Evolutionary conservation across 139 green algal genomes (phyloP).

Genomic region (Chlorella sp.): DNA sequence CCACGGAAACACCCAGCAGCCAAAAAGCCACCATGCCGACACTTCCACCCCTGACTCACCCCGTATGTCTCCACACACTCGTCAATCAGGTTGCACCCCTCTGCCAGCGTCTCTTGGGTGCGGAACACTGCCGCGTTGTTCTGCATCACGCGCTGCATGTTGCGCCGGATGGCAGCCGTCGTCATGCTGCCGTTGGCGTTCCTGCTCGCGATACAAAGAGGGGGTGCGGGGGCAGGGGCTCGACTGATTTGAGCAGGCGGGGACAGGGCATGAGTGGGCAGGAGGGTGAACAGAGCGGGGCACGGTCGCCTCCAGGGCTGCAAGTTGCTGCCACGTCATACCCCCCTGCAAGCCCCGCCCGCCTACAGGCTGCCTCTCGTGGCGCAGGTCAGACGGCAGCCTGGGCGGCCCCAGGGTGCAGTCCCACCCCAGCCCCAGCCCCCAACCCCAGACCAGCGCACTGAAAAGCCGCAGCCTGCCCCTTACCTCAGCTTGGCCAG

Average conservation of each 20-base stretch:
- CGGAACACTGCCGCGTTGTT: conserved; percentile 97
- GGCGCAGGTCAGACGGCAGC: too few species aligned
- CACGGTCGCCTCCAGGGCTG: background rate
- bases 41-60: background rate
- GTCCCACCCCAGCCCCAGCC: background rate
- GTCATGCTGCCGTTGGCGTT: conserved; percentile 80
- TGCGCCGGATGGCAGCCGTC: conserved; percentile 82
- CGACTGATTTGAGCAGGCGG: background rate
- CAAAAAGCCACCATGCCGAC: too few species aligned
- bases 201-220: background rate
- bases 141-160: conserved; percentile 93
- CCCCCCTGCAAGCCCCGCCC: background rate
- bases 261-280: too few species aligned
- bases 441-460: background rate
- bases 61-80: conserved; percentile 76
- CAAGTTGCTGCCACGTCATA: background rate
- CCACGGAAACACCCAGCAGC: too few species aligned
- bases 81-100: conserved; percentile 91
- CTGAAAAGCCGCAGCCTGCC: too few species aligned
- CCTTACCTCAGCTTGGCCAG: too few species aligned
- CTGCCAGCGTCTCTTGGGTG: conserved; percentile 87
- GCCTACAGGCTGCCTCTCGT: too few species aligned
- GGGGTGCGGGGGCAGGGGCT: background rate
- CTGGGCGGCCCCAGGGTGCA: too few species aligned
- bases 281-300: background rate